These are phyloP conservation scores for Fusarium heterosporum DNA, from an alignment of 2,329 filamentous ascomycete species.

Conservation along the genomic window DNA sequence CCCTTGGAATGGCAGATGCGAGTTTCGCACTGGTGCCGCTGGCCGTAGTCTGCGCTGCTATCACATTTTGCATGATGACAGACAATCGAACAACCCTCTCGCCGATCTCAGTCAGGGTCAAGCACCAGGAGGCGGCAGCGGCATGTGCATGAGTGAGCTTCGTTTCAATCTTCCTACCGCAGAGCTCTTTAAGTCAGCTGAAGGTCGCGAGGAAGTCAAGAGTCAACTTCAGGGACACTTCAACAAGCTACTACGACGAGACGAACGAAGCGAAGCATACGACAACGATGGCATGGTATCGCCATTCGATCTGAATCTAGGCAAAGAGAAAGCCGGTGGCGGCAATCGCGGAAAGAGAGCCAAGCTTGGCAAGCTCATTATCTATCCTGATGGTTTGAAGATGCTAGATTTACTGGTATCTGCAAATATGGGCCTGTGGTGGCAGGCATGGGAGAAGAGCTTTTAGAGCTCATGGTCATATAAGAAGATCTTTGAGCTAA, in stretches of 20 bases:
- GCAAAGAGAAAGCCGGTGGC: constrained; percentile 85
- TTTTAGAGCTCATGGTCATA: constrained; percentile 45
- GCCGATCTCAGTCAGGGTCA: constrained; percentile 51
- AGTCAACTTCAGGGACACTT: constrained; percentile 57
- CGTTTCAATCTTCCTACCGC: constrained; percentile 85
- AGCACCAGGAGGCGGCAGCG: constrained; percentile 42
- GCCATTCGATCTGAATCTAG: constrained; percentile 77
- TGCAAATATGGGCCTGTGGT: constrained; percentile 93
- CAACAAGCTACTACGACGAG: constrained; percentile 55
- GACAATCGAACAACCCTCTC: constrained; percentile 58
- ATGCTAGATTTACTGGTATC: constrained; percentile 95
- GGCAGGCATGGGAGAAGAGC: constrained; percentile 81
- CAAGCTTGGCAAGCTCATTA: constrained; percentile 92
- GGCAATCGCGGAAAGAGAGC: constrained; percentile 87
- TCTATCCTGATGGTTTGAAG: constrained; percentile 89
- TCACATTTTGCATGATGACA: constrained; percentile 70
- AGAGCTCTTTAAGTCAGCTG: constrained; percentile 58
- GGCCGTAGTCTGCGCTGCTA: constrained; percentile 81
- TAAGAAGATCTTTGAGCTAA: neutral
- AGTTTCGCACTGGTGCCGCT: constrained; percentile 82
- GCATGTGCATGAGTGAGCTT: constrained; percentile 76
- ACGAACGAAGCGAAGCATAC: constrained; percentile 51
- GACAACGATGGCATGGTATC: constrained; percentile 54
- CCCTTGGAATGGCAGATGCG: constrained; percentile 88
- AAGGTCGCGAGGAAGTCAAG: constrained; percentile 49